phyloP scores from a whole-genome alignment of 257 asterid genomes.

The Lycium barbarum region DNA sequence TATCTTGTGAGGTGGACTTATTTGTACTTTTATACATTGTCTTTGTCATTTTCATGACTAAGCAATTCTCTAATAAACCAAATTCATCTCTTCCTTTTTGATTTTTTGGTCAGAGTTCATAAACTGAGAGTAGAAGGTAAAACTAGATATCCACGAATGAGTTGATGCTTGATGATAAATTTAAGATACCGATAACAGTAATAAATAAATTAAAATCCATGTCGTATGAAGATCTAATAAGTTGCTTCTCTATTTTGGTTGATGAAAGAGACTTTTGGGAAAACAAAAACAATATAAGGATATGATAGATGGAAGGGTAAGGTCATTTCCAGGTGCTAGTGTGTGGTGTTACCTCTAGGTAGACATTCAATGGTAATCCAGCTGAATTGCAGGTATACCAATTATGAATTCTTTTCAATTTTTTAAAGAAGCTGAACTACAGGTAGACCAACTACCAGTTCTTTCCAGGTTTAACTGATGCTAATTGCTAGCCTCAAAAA shows the following conservation, averaged over 20 bases:
- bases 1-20: slow-evolving; percentile 77
- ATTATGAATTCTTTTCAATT: background rate
- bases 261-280: background rate
- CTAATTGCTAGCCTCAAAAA: background rate
- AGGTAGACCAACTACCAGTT: background rate
- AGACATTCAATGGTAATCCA: slow-evolving; percentile 2
- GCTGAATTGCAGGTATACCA: background rate
- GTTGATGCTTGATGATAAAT: background rate
- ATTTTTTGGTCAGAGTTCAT: background rate
- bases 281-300: background rate
- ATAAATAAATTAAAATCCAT: background rate
- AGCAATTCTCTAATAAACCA: background rate
- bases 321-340: background rate
- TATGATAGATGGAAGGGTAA: background rate
- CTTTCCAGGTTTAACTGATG: background rate
- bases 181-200: background rate
- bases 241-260: background rate
- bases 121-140: background rate
- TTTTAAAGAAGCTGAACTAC: slow-evolving; percentile 10
- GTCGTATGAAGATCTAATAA: background rate
- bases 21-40: slow-evolving; percentile 6
- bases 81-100: background rate
- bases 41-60: background rate
- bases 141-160: background rate
- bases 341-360: slow-evolving; percentile 24